Base-by-base conservation (phyloP, 73 alveolate genomes). In the Paraurostyla sp. region DNA sequence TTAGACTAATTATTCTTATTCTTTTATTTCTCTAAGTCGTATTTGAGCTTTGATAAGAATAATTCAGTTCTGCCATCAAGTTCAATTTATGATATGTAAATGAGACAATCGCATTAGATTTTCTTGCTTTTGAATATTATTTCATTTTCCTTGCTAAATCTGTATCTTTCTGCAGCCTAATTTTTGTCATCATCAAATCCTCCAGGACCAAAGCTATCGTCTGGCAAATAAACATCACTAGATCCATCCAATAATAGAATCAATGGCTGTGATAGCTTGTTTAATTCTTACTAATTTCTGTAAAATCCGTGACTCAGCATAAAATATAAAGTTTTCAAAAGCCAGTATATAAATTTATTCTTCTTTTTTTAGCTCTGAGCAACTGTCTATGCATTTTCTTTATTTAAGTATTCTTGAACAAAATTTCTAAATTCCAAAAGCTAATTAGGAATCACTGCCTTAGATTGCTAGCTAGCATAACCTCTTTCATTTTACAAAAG, bases 301-400 rank as follows among this genome's bases (percentile, higher is more conserved):
- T 91, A 91, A 45, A 91, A 85, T 32, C 96, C 96, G 43, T 71
- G 85, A 50, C 78, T 38, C 0, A 91, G 63, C 96, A 91, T 91
- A 62, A 75, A 91, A 48, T 71, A 81, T 18, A 85, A 69, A 1
- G 88, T 41, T 38, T 71, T 84, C 54, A 91, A 13, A 22, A 91
- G 80, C 58, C 89, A 56, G 30, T 57, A 54, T 0, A 90, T 73
- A 69, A 91, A 56, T 29, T 81, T 16, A 54, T 81, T 82, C 22
- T 48, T 63, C 56, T 90, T 54, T 27, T 58, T 50, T n/a, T n/a
- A n/a, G n/a, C 33, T 90, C 88, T 41, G 46, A 63, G 0, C 81
- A 60, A 27, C 58, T 40, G 40, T 57, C 58, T 2, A 42, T 33
- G 27, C 95, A 45, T 58, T 49, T 1, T 63, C 62, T 38, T 71